Conservation (phyloP, 2,329 filamentous ascomycete genomes). For the Pestalotiopsis fici region DNA sequence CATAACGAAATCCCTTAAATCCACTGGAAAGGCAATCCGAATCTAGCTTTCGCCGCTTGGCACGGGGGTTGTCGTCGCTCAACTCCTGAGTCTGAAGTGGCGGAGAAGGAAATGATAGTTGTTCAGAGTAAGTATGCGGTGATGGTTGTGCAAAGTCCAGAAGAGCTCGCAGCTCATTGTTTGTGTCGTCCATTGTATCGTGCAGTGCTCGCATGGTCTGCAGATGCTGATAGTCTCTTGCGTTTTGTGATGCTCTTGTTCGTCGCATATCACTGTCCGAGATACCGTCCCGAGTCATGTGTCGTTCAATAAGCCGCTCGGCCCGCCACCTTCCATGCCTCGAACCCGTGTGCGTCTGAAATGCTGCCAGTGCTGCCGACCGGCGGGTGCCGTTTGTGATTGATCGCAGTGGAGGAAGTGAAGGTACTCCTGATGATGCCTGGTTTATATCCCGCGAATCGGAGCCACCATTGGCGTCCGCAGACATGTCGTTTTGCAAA, state of each 20-base stretch:
- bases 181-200: slow-evolving; percentile 20
- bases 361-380: slow-evolving; percentile 18
- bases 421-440: slow-evolving; percentile 19
- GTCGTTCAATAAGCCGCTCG: slow-evolving; percentile 18
- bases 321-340: slow-evolving; percentile 19
- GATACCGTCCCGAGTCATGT: neutral
- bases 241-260: neutral
- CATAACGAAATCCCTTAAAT: slow-evolving; percentile 72
- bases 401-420: slow-evolving; percentile 38
- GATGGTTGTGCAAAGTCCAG: slow-evolving; percentile 23
- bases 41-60: slow-evolving; percentile 73
- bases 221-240: slow-evolving; percentile 13
- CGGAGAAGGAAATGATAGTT: slow-evolving; percentile 23
- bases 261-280: neutral
- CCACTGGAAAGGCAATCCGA: slow-evolving; percentile 54
- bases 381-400: slow-evolving; percentile 28
- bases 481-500: slow-evolving; percentile 33
- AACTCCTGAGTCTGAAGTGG: slow-evolving; percentile 23
- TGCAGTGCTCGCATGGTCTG: slow-evolving; percentile 11
- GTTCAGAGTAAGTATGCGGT: slow-evolving; percentile 20
- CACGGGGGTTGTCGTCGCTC: slow-evolving; percentile 42
- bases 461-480: slow-evolving; percentile 27
- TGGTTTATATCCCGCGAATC: slow-evolving; percentile 33
- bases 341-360: slow-evolving; percentile 16
- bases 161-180: slow-evolving; percentile 23